These are phyloP conservation scores for Boletus huronensis DNA, from an alignment of 768 basidiomycete genomes.

Conservation along the genomic window DNA sequence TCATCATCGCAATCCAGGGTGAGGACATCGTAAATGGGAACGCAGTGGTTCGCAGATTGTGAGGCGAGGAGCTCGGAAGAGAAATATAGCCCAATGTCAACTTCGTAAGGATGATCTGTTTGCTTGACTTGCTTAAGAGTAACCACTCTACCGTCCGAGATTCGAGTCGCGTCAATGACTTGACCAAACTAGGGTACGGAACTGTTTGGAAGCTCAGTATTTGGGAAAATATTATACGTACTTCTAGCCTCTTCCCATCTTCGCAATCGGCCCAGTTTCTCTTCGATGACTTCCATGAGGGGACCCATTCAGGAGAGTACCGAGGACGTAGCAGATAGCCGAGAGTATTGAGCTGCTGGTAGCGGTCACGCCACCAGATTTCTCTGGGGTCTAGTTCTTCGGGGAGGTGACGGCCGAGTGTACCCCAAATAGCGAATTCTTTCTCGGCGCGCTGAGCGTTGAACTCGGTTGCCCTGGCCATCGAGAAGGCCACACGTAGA, in stretches of 20 bases:
- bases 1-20: slow-evolving; percentile 5
- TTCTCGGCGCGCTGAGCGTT: too few species aligned
- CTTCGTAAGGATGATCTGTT: slow-evolving; percentile 18
- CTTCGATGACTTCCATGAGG: slow-evolving; percentile 3
- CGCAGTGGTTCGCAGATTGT: slow-evolving; percentile 23
- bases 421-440: too few species aligned
- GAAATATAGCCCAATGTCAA: slow-evolving; percentile 22
- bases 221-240: too few species aligned
- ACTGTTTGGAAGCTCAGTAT: too few species aligned
- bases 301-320: slow-evolving; percentile 10
- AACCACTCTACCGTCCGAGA: slow-evolving; percentile 25
- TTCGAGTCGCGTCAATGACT: slow-evolving; percentile 30
- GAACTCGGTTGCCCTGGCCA: too few species aligned
- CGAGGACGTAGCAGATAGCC: slow-evolving; percentile 15
- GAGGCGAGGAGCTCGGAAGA: slow-evolving; percentile 5
- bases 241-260: neutral
- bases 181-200: neutral
- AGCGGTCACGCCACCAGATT: slow-evolving; percentile 11
- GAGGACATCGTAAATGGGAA: slow-evolving; percentile 23
- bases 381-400: slow-evolving; percentile 10
- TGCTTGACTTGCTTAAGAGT: slow-evolving; percentile 28
- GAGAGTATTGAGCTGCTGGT: neutral
- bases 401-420: too few species aligned
- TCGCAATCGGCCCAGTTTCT: neutral
- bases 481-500: too few species aligned